A percentile compares a stretch with the other conserved stretches of the same genome.
These are phyloP conservation scores for Elsinoe fawcettii DNA, from an alignment of 2,329 filamentous ascomycete species.

Conservation along the genomic window DNA sequence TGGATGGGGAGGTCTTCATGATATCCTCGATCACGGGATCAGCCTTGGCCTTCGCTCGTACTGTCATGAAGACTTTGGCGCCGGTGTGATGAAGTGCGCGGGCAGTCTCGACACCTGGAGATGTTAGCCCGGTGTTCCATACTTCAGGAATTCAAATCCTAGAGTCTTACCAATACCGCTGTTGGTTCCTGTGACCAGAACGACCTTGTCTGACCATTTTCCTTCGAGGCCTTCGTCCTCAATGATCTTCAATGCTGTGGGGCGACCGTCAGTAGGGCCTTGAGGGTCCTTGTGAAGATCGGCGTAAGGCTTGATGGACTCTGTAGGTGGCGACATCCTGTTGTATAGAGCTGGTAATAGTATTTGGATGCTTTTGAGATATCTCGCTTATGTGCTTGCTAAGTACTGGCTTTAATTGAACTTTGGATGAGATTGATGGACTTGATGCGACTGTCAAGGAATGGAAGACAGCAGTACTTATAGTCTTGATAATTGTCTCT, in stretches of 20 bases:
- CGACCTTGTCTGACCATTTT: constrained; percentile 31
- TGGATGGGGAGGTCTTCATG: constrained; percentile 15
- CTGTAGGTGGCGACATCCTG: constrained; percentile 8
- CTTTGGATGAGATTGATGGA: neutral
- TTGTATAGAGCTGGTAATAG: neutral
- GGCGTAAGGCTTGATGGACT: constrained; percentile 10
- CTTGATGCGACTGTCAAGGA: neutral
- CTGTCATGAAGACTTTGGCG: constrained; percentile 39
- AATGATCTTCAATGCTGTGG: constrained; percentile 24
- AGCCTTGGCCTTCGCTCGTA: constrained; percentile 36
- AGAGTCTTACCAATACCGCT: constrained; percentile 33
- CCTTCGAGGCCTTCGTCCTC: constrained; percentile 26
- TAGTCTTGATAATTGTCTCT: too few species aligned
- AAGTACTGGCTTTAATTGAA: too few species aligned
- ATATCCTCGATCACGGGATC: constrained; percentile 27
- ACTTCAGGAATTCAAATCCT: constrained; percentile 25
- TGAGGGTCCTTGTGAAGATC: neutral
- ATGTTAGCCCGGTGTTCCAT: neutral
- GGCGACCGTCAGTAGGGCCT: constrained; percentile 25
- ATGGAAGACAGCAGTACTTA: neutral
- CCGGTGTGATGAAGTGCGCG: constrained; percentile 40
- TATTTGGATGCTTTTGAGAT: neutral
- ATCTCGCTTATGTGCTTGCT: neutral
- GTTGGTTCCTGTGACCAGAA: constrained; percentile 38
- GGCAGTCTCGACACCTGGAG: constrained; percentile 37